Percentiles rank a stretch among this genome's conserved stretches.
phyloP scores from a whole-genome alignment of 2,329 filamentous ascomycete species.

The Thielaviopsis populi region DNA sequence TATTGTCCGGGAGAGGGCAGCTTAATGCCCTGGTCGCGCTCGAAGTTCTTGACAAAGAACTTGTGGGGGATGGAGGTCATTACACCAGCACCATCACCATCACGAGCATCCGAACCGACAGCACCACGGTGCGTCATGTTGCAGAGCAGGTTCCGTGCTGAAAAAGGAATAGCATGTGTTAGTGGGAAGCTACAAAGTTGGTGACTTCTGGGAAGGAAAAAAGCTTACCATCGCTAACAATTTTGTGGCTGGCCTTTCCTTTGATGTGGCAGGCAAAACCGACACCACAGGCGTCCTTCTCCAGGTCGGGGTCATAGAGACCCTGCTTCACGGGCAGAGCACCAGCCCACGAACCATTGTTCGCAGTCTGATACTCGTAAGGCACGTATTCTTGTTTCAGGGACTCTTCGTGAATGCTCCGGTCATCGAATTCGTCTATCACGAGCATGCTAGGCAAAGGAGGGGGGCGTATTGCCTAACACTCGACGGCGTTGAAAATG shows the following conservation, averaged over 20 bases:
- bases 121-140: constrained; percentile 99
- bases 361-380: constrained; percentile 79
- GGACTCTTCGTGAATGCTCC: constrained; percentile 41
- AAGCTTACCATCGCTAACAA: constrained; percentile 83
- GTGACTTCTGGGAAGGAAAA: not conserved
- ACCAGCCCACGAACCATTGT: constrained; percentile 80
- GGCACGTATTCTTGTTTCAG: constrained; percentile 46
- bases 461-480: constrained; percentile 1
- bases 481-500: constrained; percentile 1
- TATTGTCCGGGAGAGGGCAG: constrained; percentile 84
- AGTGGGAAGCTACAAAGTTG: not conserved
- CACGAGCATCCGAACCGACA: constrained; percentile 91
- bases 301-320: constrained; percentile 87
- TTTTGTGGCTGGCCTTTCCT: constrained; percentile 93
- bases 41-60: constrained; percentile 98
- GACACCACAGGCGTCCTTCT: constrained; percentile 99
- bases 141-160: constrained; percentile 84
- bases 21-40: constrained; percentile 73
- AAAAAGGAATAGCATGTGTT: not conserved
- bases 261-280: constrained; percentile 99
- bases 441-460: constrained; percentile 53
- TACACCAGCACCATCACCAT: constrained; percentile 95
- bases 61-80: constrained; percentile 98
- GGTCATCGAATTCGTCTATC: constrained; percentile 52
- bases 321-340: constrained; percentile 94